Conservation (phyloP, 208 protist species). For the Leishmania gerbilli region DNA sequence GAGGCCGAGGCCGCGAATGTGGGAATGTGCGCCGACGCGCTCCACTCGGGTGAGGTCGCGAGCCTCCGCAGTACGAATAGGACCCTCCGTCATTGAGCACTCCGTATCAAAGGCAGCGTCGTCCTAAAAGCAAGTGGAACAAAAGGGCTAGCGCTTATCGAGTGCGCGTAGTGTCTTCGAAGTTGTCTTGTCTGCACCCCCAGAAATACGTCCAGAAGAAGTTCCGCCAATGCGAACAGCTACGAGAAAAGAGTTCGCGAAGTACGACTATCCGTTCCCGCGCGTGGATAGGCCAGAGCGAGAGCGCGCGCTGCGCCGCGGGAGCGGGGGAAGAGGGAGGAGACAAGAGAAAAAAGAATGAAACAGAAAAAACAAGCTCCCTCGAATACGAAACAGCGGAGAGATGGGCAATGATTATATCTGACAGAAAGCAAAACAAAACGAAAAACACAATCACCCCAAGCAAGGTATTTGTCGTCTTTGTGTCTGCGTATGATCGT, state of each 20-base stretch:
- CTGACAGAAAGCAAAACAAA: not conserved
- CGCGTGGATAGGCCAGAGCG: not conserved
- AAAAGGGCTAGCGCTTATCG: not conserved
- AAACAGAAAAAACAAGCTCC: not conserved
- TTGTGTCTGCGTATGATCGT: not conserved
- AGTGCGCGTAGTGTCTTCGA: not conserved
- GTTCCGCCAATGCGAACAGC: not conserved
- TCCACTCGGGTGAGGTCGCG: slow-evolving; percentile 97
- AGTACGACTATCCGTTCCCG: not conserved
- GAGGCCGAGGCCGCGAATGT: slow-evolving; percentile 99
- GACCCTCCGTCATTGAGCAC: slow-evolving; percentile 58
- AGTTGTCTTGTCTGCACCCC: not conserved
- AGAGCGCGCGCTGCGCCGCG: not conserved
- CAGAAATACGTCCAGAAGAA: not conserved
- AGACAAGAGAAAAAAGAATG: not conserved
- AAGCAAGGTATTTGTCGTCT: not conserved
- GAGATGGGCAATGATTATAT: not conserved
- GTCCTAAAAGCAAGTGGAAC: not conserved
- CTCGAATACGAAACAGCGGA: not conserved
- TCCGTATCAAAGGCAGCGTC: not conserved
- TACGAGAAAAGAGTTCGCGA: too few relatives aligned
- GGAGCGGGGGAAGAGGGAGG: not conserved
- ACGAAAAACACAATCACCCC: not conserved
- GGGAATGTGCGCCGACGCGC: slow-evolving; percentile 99
- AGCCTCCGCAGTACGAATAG: slow-evolving; percentile 91